Evolutionary conservation across 2,329 filamentous ascomycete species (phyloP), one percentile per base, ranked within the genome.

Genomic region (Epicoccum nigrum): DNA sequence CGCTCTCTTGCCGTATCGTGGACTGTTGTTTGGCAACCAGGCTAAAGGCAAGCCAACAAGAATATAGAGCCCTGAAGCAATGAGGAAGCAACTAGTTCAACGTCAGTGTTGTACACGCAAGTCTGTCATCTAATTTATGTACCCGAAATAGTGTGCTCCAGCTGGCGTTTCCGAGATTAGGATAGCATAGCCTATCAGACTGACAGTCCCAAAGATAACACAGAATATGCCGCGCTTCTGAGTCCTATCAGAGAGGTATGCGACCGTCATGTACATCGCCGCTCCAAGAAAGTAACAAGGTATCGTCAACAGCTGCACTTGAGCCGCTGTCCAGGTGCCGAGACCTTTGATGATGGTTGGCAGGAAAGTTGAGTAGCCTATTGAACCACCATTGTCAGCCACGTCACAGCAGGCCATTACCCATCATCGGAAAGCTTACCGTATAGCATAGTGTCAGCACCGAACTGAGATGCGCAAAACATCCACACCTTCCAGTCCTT

Each of bases 271-370:
- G 68, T 91, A 92, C 0, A 81, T 83, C 5, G 86, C 77, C 0
- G 88, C 88, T 3, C 89, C 89, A 4, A 90, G 69, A 5, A 84
- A 83, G 68, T 92, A 92, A 71, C 87, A 90, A 0, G 89, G 89
- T 37, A 92, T 88, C 0, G 89, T 92, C 32, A 92, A 80, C 20
- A 89, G 83, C 69, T 92, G 89, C 7, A 90, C 83, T 64, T 89
- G 79, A 0, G 77, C 76, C 0, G 83, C 79, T 78, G 87, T 90
- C 3, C 67, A 67, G 1, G 75, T 73, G 2, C 87, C 86, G 45
- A 92, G 81, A 4, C 81, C 85, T 32, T 83, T 77, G 69, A 93
- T 90, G 59, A 93, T 92, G 5, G 88, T 91, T 0, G 89, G 89
- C 33, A 93, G 74, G 66, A 92, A 92, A 0, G 87, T 91, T 40